Conservation (phyloP, 768 basidiomycete species). For the Russula sp. region DNA sequence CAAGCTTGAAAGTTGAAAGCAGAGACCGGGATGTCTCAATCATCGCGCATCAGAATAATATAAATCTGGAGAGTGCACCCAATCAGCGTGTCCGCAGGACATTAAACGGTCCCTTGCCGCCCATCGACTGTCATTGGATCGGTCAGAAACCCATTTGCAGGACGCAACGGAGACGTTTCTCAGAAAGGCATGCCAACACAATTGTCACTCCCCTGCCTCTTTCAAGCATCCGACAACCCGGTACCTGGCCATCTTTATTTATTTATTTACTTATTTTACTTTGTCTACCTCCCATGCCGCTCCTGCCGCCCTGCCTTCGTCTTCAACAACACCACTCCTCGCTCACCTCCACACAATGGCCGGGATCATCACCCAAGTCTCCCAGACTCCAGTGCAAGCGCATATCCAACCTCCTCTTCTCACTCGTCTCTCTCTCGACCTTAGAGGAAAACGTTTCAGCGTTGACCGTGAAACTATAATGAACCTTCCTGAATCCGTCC, state of each 20-base stretch:
- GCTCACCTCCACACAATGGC: conserved; percentile 27
- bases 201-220: conserved; percentile 10
- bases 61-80: conserved; percentile 13
- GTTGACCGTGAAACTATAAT: conserved; percentile 97
- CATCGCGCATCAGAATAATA: conserved; percentile 18
- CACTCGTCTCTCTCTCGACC: conserved; percentile 82
- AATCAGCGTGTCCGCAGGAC: conserved; percentile 13
- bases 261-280: conserved; percentile 2
- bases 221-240: not conserved
- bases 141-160: conserved; percentile 17
- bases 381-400: conserved; percentile 55
- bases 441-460: conserved; percentile 84
- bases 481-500: conserved; percentile 95
- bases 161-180: conserved; percentile 14
- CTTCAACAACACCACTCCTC: not conserved
- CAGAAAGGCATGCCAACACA: conserved; percentile 12
- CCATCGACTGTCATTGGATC: conserved; percentile 17
- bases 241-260: not conserved
- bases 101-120: conserved; percentile 18
- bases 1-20: conserved; percentile 13
- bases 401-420: conserved; percentile 82
- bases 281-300: not conserved
- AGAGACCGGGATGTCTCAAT: conserved; percentile 13
- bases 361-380: conserved; percentile 44
- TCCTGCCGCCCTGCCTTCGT: not conserved